phyloP scores from a whole-genome alignment of 2,329 filamentous ascomycete species.

The Cladosporium sp. region DNA sequence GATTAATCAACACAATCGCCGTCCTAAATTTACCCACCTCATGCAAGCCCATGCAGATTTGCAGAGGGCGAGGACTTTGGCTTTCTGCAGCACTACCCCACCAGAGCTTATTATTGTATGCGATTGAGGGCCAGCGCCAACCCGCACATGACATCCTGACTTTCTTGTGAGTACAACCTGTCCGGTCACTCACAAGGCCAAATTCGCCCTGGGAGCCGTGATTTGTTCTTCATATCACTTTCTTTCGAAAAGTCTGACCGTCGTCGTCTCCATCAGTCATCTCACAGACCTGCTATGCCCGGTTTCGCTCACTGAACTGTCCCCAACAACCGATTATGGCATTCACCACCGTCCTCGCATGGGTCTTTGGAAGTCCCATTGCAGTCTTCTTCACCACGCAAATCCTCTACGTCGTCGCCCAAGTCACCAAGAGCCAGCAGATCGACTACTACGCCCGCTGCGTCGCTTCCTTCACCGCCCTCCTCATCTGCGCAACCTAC shows the following conservation, averaged over 20 bases:
- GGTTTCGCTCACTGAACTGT: not conserved
- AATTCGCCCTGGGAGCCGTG: too few species aligned
- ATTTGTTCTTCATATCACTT: too few species aligned
- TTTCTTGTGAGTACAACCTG: not conserved
- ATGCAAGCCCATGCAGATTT: not conserved
- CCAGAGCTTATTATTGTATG: not conserved
- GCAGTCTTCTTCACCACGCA: conserved; percentile 26
- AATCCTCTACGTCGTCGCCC: conserved; percentile 32
- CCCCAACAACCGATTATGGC: conserved; percentile 6
- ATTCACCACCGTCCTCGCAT: conserved; percentile 22
- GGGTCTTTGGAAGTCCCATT: conserved; percentile 15
- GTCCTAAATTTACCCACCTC: too few species aligned
- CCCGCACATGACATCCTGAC: conserved; percentile 1
- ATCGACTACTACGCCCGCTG: conserved; percentile 64
- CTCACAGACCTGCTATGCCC: not conserved
- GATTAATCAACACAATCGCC: too few species aligned
- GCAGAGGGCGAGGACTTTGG: not conserved
- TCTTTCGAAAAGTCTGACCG: not conserved
- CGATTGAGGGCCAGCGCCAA: not conserved
- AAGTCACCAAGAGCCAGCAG: conserved; percentile 28
- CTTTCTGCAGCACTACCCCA: not conserved
- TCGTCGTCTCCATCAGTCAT: not conserved
- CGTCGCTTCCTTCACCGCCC: conserved; percentile 38
- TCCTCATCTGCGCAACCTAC: conserved; percentile 55
- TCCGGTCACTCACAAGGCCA: not conserved